Evolutionary conservation across 805 yeast species (phyloP), one percentile per base, ranked within the genome.

Genomic region (Wickerhamiella hasegawae): DNA sequence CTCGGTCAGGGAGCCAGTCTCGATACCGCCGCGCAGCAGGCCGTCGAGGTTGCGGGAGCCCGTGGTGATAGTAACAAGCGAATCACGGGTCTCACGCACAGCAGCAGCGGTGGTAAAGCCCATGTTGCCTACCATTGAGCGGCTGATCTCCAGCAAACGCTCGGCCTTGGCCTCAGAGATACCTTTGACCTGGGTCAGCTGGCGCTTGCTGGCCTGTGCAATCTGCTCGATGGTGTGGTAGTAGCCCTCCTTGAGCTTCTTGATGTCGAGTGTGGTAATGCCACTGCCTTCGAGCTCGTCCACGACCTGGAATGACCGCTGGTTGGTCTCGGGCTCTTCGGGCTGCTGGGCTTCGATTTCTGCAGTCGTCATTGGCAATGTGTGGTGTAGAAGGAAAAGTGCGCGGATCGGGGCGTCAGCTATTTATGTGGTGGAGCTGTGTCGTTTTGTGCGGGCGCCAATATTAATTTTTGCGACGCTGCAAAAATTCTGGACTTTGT

Each of bases 61-160:
- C 0, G 98, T 87, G 1, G 97, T 85, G 37, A 90, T 63, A 50
- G 95, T 80, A 38, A 90, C 84, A 58, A 90, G 69, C 53, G 84
- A 94, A 4, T 87, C 73, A 48, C 97, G 68, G 48, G 95, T 69
- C 48, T 76, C 72, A 55, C 84, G 95, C 54, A 82, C 83, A 54
- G 84, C 96, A 1, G 93, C 76, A 2, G 97, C 98, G 0, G 97
- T 87, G 17, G 95, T 87, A 62, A 90, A 90, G 0, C 98, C 98
- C 76, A 90, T 71, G 5, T 94, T 95, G 17, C 11, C 18, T 3
- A 87, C 96, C 32, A 75, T 60, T 48, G 79, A 75, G 27, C 87
- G 69, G 0, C 97, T 95, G 48, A 82, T 95, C 29, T 66, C 66
- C 34, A 85, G 62, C 34, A 90, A 61, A 45, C 74, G 73, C 48